phyloP scores from a whole-genome alignment of 2,329 filamentous ascomycete genomes.

The Camillea tinctor region DNA sequence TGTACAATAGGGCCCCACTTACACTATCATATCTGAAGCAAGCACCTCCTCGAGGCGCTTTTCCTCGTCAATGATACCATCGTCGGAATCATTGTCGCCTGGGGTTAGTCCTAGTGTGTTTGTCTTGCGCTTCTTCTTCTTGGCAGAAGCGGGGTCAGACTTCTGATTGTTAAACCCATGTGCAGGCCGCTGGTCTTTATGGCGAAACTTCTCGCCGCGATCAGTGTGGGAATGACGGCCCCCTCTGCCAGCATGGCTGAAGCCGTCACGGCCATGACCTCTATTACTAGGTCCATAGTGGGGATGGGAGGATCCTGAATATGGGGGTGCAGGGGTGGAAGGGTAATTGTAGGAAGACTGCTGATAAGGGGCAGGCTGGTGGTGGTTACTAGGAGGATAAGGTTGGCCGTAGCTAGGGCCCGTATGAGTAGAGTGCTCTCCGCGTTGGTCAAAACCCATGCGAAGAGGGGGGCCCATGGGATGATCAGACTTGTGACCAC shows the following conservation, averaged over 20 bases:
- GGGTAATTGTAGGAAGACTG: slow-evolving; percentile 38
- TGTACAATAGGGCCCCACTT: slow-evolving; percentile 33
- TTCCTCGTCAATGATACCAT: slow-evolving; percentile 71
- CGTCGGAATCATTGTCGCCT: slow-evolving; percentile 62
- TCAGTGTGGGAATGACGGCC: slow-evolving; percentile 37
- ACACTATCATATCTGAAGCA: slow-evolving; percentile 56
- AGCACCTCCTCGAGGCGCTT: slow-evolving; percentile 53
- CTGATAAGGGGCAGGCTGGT: slow-evolving; percentile 34
- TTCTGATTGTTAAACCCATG: slow-evolving; percentile 45
- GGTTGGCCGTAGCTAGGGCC: slow-evolving; percentile 39
- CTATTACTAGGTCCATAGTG: slow-evolving; percentile 35
- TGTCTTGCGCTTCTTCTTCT: slow-evolving; percentile 71
- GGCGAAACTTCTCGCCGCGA: slow-evolving; percentile 40
- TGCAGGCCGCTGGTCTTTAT: slow-evolving; percentile 32
- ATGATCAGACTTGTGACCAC: slow-evolving; percentile 35
- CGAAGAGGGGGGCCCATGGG: slow-evolving; percentile 34
- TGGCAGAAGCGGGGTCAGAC: slow-evolving; percentile 51
- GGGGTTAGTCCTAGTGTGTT: slow-evolving; percentile 72
- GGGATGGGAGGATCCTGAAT: slow-evolving; percentile 30
- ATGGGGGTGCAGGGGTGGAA: slow-evolving; percentile 39
- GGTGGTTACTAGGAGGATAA: slow-evolving; percentile 41
- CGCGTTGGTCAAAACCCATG: slow-evolving; percentile 30
- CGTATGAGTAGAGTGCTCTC: slow-evolving; percentile 31
- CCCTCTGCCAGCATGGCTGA: slow-evolving; percentile 27
- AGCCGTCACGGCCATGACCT: slow-evolving; percentile 43